phyloP scores from a whole-genome alignment of 75 land plant species.

The Larix kaempferi region DNA sequence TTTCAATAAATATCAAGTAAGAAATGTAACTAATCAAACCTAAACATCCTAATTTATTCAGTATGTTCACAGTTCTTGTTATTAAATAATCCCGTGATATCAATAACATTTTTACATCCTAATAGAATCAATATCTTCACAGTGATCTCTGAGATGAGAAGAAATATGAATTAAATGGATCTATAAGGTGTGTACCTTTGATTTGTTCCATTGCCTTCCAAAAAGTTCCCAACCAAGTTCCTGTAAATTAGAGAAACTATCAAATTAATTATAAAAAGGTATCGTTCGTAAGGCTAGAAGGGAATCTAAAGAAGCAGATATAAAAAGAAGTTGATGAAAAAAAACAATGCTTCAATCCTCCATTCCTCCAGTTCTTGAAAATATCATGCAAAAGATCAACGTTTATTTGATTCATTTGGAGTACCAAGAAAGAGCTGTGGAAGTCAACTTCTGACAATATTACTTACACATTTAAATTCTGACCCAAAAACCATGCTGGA shows the following conservation, averaged over 20 bases:
- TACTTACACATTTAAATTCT: neutral
- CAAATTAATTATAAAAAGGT: neutral
- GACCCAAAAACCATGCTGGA: neutral
- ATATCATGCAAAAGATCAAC: neutral
- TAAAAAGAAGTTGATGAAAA: neutral
- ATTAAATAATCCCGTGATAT: too few relatives aligned
- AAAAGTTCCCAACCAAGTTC: constrained; percentile 4
- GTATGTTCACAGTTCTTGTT: too few relatives aligned
- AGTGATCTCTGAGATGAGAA: neutral
- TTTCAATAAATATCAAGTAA: neutral
- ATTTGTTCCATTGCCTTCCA: neutral
- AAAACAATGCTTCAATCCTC: too few relatives aligned
- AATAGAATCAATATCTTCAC: neutral
- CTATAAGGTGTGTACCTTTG: neutral
- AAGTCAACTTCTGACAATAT: neutral
- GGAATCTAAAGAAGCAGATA: neutral
- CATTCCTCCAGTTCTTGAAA: neutral
- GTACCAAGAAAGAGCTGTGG: neutral
- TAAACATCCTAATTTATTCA: neutral
- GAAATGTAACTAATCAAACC: neutral
- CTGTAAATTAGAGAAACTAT: neutral
- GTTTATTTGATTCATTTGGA: neutral
- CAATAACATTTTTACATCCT: too few relatives aligned
- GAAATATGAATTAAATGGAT: neutral
- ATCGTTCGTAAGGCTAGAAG: neutral